Conservation (phyloP, 805 yeast species). For the Trichomonascus vanleenenianus region DNA sequence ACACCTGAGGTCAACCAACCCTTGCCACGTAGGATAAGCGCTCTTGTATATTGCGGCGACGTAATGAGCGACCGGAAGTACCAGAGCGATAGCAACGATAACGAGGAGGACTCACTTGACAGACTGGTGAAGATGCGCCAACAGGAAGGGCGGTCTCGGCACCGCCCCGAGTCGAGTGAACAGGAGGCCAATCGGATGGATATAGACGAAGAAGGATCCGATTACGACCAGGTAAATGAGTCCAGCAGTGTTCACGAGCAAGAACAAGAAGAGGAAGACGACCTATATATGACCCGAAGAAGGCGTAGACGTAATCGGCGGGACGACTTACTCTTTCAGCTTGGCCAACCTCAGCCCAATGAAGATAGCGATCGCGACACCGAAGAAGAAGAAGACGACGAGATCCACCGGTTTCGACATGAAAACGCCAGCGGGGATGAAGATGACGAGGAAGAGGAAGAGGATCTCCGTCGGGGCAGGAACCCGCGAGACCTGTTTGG, state of each 20-base stretch:
- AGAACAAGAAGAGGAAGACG: neutral
- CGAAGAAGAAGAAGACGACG: slow-evolving; percentile 19
- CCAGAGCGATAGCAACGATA: slow-evolving; percentile 1
- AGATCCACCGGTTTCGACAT: slow-evolving; percentile 13
- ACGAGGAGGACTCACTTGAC: slow-evolving; percentile 8
- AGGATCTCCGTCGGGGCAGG: slow-evolving; percentile 16
- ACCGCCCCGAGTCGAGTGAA: no score
- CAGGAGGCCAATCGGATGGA: slow-evolving; percentile 3
- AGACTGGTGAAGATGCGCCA: slow-evolving; percentile 8
- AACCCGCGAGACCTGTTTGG: slow-evolving; percentile 16
- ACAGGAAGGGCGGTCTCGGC: neutral
- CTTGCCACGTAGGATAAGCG: no score
- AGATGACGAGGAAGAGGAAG: slow-evolving; percentile 22
- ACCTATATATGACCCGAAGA: neutral
- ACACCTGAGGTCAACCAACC: no score
- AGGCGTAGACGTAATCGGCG: neutral
- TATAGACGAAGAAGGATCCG: slow-evolving; percentile 2
- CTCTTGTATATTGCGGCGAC: no score
- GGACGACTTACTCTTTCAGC: slow-evolving; percentile 5
- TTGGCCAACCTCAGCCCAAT: neutral
- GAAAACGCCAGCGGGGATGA: slow-evolving; percentile 15
- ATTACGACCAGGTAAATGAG: no score
- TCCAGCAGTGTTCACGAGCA: no score
- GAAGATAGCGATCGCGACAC: slow-evolving; percentile 11
- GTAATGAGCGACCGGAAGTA: no score